Evolutionary conservation across 345 rosid species (phyloP).

Genomic region (Eucalyptus paniculata): DNA sequence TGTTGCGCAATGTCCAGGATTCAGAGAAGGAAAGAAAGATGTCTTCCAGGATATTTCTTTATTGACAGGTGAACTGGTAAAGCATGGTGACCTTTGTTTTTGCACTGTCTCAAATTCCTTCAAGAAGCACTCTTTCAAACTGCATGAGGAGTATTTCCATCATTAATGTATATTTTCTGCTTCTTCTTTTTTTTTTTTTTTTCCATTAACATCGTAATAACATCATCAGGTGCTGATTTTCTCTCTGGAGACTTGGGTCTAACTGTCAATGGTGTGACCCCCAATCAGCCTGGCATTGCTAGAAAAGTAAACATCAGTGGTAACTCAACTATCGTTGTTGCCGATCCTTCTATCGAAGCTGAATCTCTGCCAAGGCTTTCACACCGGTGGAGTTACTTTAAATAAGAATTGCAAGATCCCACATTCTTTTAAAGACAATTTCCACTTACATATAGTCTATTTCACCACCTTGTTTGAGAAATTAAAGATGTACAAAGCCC

Average conservation of each 20-base stretch:
- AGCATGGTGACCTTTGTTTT: too few relatives aligned
- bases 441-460: too few relatives aligned
- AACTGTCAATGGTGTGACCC: conserved; percentile 36
- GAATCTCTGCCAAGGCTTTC: conserved; percentile 69
- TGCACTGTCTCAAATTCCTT: too few relatives aligned
- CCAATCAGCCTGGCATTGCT: conserved; percentile 83
- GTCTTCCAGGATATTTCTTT: too few relatives aligned
- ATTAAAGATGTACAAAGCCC: not conserved
- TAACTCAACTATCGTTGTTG: conserved; percentile 67
- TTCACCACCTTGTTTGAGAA: not conserved
- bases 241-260: conserved; percentile 64
- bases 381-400: not conserved
- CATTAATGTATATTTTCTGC: too few relatives aligned
- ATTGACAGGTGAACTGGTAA: too few relatives aligned
- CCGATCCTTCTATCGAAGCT: conserved; percentile 66
- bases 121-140: too few relatives aligned
- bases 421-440: too few relatives aligned
- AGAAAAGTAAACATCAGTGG: conserved; percentile 52
- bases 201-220: not conserved
- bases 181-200: not conserved
- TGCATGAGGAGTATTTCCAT: too few relatives aligned
- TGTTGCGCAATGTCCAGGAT: too few relatives aligned
- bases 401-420: too few relatives aligned
- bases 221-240: conserved; percentile 60
- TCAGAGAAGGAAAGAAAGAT: too few relatives aligned